Percentiles rank a stretch among this genome's conserved stretches.
Evolutionary conservation across 1,139 yeast species (phyloP).

Genomic region (Blastobotrys elegans): DNA sequence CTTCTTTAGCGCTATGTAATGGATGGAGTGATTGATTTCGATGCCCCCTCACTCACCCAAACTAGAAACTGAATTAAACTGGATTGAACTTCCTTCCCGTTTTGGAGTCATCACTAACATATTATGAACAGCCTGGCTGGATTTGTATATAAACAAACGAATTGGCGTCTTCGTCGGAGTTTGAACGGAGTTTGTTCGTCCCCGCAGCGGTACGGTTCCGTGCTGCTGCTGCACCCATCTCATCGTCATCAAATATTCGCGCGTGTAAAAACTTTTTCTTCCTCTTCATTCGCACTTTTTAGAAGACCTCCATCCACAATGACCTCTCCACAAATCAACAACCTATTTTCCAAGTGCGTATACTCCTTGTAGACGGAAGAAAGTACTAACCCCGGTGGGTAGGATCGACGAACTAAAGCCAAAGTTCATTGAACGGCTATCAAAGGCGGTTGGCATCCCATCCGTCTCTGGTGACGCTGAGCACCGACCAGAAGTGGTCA

Average conservation of each 20-base stretch:
- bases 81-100: too few relatives aligned
- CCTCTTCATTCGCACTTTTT: constrained; percentile 1
- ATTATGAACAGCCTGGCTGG: too few relatives aligned
- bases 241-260: neutral
- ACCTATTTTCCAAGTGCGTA: constrained; percentile 13
- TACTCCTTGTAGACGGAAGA: too few relatives aligned
- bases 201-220: neutral
- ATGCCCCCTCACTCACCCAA: too few relatives aligned
- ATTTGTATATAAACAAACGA: too few relatives aligned
- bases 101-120: too few relatives aligned
- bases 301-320: constrained; percentile 4
- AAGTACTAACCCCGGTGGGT: neutral
- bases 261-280: constrained; percentile 4
- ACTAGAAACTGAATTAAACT: too few relatives aligned
- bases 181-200: neutral
- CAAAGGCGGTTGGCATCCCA: constrained; percentile 84
- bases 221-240: neutral
- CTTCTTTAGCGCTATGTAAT: too few relatives aligned
- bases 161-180: neutral
- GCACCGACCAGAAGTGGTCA: constrained; percentile 76
- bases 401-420: constrained; percentile 33
- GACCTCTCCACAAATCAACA: constrained; percentile 11
- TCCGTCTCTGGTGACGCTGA: constrained; percentile 91
- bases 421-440: constrained; percentile 44
- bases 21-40: too few relatives aligned